Evolutionary conservation across 202 grass and related monocot species (phyloP).

Genomic region (Panicum virgatum): DNA sequence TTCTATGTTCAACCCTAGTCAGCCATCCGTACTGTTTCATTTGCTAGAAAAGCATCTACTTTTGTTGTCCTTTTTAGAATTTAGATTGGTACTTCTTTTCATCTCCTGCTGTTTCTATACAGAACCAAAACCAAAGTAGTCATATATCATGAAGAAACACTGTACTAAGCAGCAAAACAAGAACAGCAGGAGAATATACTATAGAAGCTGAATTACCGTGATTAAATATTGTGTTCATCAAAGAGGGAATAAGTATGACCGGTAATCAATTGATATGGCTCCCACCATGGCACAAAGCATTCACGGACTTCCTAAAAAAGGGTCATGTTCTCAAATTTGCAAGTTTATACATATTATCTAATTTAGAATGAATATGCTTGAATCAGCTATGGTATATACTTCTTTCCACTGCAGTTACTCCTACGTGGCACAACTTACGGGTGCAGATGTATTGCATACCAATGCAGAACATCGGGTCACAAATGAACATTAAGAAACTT

Average conservation of each 20-base stretch:
- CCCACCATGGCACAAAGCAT: constrained; percentile 6
- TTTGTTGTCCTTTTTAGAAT: constrained; percentile 16
- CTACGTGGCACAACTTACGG: neutral
- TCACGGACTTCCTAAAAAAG: constrained; percentile 11
- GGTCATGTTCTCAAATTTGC: neutral
- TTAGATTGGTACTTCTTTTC: constrained; percentile 33
- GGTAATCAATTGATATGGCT: neutral
- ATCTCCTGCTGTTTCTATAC: constrained; percentile 16
- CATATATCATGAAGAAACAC: constrained; percentile 11
- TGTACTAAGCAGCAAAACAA: constrained; percentile 9
- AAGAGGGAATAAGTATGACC: constrained; percentile 1
- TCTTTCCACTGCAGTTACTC: constrained; percentile 5
- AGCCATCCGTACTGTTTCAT: constrained; percentile 36
- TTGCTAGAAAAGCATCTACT: constrained; percentile 38
- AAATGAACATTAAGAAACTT: neutral
- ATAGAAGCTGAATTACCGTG: neutral
- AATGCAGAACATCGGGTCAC: neutral
- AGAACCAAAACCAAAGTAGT: constrained; percentile 28
- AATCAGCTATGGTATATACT: constrained; percentile 1
- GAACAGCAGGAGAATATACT: constrained; percentile 15
- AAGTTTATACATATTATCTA: constrained; percentile 13
- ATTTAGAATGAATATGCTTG: constrained; percentile 23
- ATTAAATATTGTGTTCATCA: constrained; percentile 17
- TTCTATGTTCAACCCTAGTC: constrained; percentile 64
- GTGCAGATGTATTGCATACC: neutral